These are phyloP conservation scores for Candida argentea DNA, from an alignment of 805 yeast genomes.

Conservation along the genomic window DNA sequence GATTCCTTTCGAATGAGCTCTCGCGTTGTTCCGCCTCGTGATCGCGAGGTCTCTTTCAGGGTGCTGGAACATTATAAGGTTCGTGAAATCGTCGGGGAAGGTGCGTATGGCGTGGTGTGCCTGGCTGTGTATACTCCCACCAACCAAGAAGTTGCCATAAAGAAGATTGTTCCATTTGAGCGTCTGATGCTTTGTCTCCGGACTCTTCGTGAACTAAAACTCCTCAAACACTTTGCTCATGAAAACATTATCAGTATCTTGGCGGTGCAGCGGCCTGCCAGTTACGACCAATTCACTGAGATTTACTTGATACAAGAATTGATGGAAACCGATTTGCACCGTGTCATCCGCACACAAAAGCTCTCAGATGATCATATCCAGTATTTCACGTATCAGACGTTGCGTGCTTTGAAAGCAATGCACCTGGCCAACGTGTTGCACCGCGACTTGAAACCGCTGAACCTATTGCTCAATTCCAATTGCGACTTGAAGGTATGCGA, in stretches of 20 bases:
- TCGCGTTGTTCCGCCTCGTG: slow-evolving; percentile 1
- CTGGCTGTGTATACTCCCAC: slow-evolving; percentile 82
- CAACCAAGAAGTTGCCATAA: slow-evolving; percentile 86
- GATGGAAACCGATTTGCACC: slow-evolving; percentile 81
- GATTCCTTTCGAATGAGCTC: too few species aligned
- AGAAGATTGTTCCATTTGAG: slow-evolving; percentile 88
- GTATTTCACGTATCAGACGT: slow-evolving; percentile 83
- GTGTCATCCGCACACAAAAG: slow-evolving; percentile 72
- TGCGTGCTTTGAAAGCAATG: slow-evolving; percentile 81
- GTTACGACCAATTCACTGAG: slow-evolving; percentile 69
- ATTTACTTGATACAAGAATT: slow-evolving; percentile 82
- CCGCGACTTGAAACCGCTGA: slow-evolving; percentile 86
- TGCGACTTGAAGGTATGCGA: slow-evolving; percentile 93
- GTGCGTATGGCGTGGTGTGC: slow-evolving; percentile 93
- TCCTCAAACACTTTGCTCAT: slow-evolving; percentile 83
- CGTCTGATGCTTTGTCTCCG: slow-evolving; percentile 81
- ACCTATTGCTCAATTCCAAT: slow-evolving; percentile 75
- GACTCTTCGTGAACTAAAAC: slow-evolving; percentile 81
- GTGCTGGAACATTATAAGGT: slow-evolving; percentile 83
- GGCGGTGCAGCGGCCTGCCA: slow-evolving; percentile 79
- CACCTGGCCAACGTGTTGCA: slow-evolving; percentile 94
- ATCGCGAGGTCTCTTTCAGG: slow-evolving; percentile 50
- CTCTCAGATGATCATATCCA: slow-evolving; percentile 90
- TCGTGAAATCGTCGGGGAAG: slow-evolving; percentile 82
- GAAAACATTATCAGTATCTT: slow-evolving; percentile 86